Percentiles rank a stretch among this genome's conserved stretches.
phyloP scores from a whole-genome alignment of 2,329 filamentous ascomycete genomes.

The Aspergillus sp. region DNA sequence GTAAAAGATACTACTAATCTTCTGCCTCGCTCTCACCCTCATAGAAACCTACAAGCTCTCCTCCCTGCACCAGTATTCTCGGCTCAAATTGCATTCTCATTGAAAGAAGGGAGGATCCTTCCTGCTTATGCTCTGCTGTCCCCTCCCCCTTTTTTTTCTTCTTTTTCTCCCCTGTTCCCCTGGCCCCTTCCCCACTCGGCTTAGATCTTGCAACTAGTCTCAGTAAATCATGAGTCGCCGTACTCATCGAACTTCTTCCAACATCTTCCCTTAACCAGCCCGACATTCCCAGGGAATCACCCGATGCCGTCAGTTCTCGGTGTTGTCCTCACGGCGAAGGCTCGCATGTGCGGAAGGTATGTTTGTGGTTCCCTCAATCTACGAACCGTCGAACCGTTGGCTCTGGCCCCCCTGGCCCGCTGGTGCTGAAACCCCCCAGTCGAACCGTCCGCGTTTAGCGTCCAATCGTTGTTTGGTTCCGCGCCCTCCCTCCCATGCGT shows the following conservation, averaged over 20 bases:
- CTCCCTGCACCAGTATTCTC: neutral
- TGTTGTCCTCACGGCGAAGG: neutral
- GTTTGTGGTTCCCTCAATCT: neutral
- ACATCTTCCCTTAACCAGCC: neutral
- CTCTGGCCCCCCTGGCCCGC: slow-evolving; percentile 17
- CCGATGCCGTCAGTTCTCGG: neutral
- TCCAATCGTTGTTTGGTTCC: slow-evolving; percentile 16
- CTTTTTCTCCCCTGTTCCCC: neutral
- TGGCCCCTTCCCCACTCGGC: slow-evolving; percentile 4
- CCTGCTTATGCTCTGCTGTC: neutral
- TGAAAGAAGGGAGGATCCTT: neutral
- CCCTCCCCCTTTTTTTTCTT: neutral
- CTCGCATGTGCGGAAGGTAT: neutral
- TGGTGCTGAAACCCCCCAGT: slow-evolving; percentile 12
- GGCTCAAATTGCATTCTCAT: neutral
- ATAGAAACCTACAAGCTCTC: neutral
- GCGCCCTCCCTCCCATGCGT: slow-evolving; percentile 17
- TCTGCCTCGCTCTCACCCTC: neutral
- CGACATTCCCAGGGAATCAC: neutral
- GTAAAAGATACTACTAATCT: neutral
- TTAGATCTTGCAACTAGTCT: neutral
- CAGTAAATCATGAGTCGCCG: neutral
- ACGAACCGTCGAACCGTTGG: neutral
- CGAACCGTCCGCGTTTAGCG: slow-evolving; percentile 21
- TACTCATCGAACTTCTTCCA: neutral